A percentile compares a stretch with the other conserved stretches of the same genome.
Evolutionary conservation across 1,284 basidiomycete genomes (phyloP).

Genomic region (Ustilago tritici): DNA sequence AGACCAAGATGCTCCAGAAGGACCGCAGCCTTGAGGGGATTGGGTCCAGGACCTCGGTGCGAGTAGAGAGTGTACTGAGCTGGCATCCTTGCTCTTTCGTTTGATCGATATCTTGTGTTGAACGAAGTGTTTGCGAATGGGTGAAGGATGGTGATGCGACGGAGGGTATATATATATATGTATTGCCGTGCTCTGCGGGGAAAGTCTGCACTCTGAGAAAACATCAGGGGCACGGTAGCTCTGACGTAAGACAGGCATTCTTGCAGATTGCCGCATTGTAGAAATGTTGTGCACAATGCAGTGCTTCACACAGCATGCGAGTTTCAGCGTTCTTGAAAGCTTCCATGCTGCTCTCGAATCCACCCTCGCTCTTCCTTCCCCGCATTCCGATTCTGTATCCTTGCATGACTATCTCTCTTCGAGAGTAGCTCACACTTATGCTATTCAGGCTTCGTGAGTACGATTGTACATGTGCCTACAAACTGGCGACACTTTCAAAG

Average conservation of each 20-base stretch:
- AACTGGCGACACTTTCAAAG: background rate
- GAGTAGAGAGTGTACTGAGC: constrained; percentile 63
- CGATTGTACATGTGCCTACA: background rate
- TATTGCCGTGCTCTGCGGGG: background rate
- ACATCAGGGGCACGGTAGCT: background rate
- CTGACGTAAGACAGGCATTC: background rate
- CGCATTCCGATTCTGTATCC: too few relatives aligned
- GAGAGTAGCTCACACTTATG: too few relatives aligned
- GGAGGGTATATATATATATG: background rate
- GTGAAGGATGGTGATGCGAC: background rate
- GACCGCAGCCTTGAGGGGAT: constrained; percentile 61
- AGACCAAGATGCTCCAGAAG: constrained; percentile 62
- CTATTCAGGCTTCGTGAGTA: too few relatives aligned
- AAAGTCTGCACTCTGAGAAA: background rate
- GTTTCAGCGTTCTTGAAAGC: constrained; percentile 5
- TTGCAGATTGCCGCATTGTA: background rate
- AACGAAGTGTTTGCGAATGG: too few relatives aligned
- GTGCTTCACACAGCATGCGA: background rate
- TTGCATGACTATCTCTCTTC: too few relatives aligned
- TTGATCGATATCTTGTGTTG: background rate
- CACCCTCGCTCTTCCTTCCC: too few relatives aligned
- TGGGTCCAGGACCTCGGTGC: constrained; percentile 59
- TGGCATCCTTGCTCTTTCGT: constrained; percentile 12
- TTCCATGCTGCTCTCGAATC: background rate
- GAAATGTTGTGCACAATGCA: background rate